These are phyloP conservation scores for Fraxinus baroniana DNA, from an alignment of 305 asterid species.

Conservation along the genomic window DNA sequence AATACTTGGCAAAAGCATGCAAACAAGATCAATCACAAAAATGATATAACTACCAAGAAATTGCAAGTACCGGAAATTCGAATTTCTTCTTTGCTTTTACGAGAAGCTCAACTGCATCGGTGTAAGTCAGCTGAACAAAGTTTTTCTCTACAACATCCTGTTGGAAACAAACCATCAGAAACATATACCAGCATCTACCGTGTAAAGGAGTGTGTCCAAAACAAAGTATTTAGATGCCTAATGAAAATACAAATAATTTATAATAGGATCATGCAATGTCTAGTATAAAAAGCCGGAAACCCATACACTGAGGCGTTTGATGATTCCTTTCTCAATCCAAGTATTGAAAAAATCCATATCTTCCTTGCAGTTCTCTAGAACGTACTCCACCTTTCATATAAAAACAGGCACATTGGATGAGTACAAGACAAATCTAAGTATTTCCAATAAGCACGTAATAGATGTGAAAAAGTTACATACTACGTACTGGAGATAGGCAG, in stretches of 20 bases:
- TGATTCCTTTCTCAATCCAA: slow-evolving; percentile 97
- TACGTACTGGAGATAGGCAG: slow-evolving; percentile 99
- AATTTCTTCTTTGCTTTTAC: slow-evolving; percentile 69
- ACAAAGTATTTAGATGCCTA: neutral
- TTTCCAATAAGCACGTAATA: slow-evolving; percentile 21
- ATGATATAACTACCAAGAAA: slow-evolving; percentile 11
- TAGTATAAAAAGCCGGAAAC: slow-evolving; percentile 18
- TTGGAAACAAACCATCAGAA: slow-evolving; percentile 27
- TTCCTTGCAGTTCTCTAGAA: slow-evolving; percentile 94
- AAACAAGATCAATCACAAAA: neutral
- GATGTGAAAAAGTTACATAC: slow-evolving; percentile 78
- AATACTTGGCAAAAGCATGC: neutral
- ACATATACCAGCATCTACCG: slow-evolving; percentile 13
- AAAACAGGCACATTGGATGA: slow-evolving; percentile 27
- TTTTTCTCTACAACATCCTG: slow-evolving; percentile 90
- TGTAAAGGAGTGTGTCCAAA: neutral
- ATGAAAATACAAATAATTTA: neutral
- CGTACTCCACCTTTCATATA: slow-evolving; percentile 63
- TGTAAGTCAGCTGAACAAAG: slow-evolving; percentile 81
- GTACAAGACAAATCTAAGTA: neutral
- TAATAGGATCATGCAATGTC: slow-evolving; percentile 12
- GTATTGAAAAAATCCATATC: slow-evolving; percentile 96
- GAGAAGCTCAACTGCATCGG: slow-evolving; percentile 81
- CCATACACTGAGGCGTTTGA: slow-evolving; percentile 71
- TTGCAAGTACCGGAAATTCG: slow-evolving; percentile 71